Evolutionary conservation across 768 basidiomycete genomes (phyloP).

Genomic region (Lactarius tabidus): DNA sequence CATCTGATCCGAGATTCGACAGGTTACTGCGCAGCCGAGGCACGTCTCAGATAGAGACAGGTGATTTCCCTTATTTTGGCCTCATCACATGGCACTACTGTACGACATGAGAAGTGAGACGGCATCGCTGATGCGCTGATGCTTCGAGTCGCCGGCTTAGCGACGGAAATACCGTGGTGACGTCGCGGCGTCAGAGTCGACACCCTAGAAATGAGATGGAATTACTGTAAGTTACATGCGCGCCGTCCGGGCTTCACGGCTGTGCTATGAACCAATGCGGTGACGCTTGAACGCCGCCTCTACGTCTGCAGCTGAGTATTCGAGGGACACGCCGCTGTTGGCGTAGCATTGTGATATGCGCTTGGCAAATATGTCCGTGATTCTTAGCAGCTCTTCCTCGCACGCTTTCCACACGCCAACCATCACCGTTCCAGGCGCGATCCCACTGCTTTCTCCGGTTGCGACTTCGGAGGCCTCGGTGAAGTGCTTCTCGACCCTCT

Average conservation of each 20-base stretch:
- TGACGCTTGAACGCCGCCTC: constrained; percentile 76
- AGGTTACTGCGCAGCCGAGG: neutral
- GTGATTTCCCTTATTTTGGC: neutral
- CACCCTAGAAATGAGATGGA: constrained; percentile 6
- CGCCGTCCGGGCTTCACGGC: neutral
- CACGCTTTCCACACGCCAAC: constrained; percentile 88
- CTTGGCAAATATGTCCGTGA: constrained; percentile 64
- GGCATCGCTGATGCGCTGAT: too few species aligned
- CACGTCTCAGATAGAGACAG: neutral
- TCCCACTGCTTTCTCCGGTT: constrained; percentile 49
- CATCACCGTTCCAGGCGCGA: constrained; percentile 61
- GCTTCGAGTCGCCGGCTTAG: neutral
- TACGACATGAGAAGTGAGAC: neutral
- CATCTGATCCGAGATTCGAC: neutral
- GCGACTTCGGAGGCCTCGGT: constrained; percentile 72
- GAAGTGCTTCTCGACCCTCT: constrained; percentile 95
- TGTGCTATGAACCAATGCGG: constrained; percentile 32
- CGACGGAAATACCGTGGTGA: neutral
- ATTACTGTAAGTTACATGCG: neutral
- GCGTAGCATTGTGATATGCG: constrained; percentile 77
- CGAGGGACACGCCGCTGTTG: constrained; percentile 65
- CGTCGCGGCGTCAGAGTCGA: neutral
- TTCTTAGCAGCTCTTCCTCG: constrained; percentile 73
- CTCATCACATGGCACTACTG: neutral
- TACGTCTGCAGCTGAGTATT: constrained; percentile 71